These are phyloP conservation scores for Trebouxiophyceae sp. DNA, from an alignment of 163 green algal genomes.

Conservation along the genomic window DNA sequence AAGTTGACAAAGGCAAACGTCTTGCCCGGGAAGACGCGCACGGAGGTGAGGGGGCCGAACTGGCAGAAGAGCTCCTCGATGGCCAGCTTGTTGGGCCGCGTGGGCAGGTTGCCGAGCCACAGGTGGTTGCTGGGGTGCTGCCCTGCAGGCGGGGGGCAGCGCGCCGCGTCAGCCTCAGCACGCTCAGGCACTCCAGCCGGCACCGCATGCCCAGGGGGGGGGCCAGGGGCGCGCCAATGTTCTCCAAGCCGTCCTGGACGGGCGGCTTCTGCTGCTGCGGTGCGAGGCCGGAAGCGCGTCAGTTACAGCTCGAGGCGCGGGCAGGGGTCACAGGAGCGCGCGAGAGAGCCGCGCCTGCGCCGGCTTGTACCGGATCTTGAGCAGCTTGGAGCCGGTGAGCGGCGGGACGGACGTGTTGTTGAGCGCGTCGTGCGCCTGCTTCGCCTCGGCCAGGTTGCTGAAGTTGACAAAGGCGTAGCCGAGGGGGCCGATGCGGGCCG, in stretches of 20 bases:
- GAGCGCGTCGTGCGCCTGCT: conserved; percentile 24
- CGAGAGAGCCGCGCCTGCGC: conserved; percentile 12
- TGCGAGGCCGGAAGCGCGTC: too few relatives aligned
- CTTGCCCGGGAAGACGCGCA: conserved; percentile 61
- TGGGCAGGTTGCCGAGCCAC: conserved; percentile 69
- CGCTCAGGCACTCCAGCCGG: too few relatives aligned
- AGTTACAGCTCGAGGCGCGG: too few relatives aligned
- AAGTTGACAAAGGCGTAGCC: conserved; percentile 55
- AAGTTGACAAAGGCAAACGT: conserved; percentile 80
- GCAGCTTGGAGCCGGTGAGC: conserved; percentile 34
- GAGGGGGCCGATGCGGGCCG: conserved; percentile 41
- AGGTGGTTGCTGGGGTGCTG: conserved; percentile 47
- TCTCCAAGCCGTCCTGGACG: too few relatives aligned
- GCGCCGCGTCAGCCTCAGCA: too few relatives aligned
- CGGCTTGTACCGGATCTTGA: conserved; percentile 56
- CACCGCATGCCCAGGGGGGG: too few relatives aligned
- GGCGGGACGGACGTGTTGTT: conserved; percentile 29
- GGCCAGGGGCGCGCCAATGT: too few relatives aligned
- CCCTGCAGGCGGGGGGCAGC: neutral
- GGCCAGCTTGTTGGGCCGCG: conserved; percentile 43
- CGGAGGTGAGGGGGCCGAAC: conserved; percentile 52
- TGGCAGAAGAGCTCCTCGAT: conserved; percentile 50
- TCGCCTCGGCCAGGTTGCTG: conserved; percentile 29
- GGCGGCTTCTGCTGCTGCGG: too few relatives aligned
- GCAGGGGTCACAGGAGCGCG: neutral